Base-by-base conservation (phyloP, 2,329 filamentous ascomycete species). In the Fusarium goolgardi region DNA sequence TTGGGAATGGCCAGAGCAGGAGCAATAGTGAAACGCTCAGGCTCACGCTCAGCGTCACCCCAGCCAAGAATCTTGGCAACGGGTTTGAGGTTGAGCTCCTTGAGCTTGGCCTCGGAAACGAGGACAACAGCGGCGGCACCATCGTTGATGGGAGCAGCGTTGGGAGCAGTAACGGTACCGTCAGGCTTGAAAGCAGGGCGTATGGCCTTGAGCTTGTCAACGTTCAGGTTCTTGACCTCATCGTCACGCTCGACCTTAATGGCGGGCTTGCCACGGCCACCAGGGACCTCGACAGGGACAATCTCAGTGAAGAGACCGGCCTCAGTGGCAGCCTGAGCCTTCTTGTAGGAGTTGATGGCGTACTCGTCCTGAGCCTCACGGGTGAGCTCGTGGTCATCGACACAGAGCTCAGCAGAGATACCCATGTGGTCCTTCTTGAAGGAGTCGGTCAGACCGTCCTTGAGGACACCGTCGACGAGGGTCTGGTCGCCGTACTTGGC, bases 361-460 rank as follows among this genome's bases (percentile, higher is more conserved):
- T 98, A 99, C 63, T 94, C 91, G 78, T 99, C 96, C 84, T 97
- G 95, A 73, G 91, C 85, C 81, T 95, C 91, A 73, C 96, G 90
- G 76, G 85, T 87, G 81, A 99, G 88, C 65, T 82, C 85, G 82
- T 98, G 88, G 75, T 97, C 94, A 58, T 87, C 81, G 58, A 94
- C 92, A 82, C 96, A 99, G 76, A 97, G 92, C 86, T 99, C 96
- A 63, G 86, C 96, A 75, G 92, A 88, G 58, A 99, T 81, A 75
- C 96, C 96, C 96, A 99, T 99, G 81, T 97, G 94, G 81, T 98
- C 92, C 82, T 96, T 91, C 83, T 94, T 94, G 82, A 96, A 97
- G 68, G 93, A 93, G 79, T 99, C 96, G 53, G 92, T 96, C 72
- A 99, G 86, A 71, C 96, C 96, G 77, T 99, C 96, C 85, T 94